Percentiles rank a stretch among this genome's conserved stretches.
Evolutionary conservation across 805 yeast species (phyloP).

Genomic region (Candida ficus): DNA sequence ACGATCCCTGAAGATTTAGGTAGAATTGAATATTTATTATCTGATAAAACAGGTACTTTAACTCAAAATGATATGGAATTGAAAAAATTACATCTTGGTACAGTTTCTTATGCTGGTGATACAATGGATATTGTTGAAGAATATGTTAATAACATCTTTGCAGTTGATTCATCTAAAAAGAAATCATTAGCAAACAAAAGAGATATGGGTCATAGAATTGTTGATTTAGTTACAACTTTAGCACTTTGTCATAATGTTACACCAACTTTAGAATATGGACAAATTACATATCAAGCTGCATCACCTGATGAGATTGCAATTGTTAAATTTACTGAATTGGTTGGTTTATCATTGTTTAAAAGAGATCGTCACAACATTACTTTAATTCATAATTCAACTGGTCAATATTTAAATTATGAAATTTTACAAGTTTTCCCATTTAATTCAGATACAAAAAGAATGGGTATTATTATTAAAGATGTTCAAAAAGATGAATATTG

Average conservation of each 20-base stretch:
- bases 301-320: conserved; percentile 99
- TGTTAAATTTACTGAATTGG: conserved; percentile 81
- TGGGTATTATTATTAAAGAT: conserved; percentile 84
- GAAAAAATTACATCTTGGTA: conserved; percentile 87
- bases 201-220: conserved; percentile 69
- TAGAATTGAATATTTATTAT: conserved; percentile 83
- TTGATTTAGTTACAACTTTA: conserved; percentile 74
- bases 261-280: conserved; percentile 79
- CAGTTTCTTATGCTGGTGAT: conserved; percentile 88
- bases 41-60: conserved; percentile 95
- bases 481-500: conserved; percentile 60
- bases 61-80: conserved; percentile 98
- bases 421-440: conserved; percentile 88
- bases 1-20: conserved; percentile 98
- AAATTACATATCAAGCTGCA: conserved; percentile 87
- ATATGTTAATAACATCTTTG: conserved; percentile 37
- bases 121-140: conserved; percentile 84
- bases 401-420: conserved; percentile 49
- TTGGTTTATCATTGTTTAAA: conserved; percentile 74
- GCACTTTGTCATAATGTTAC: conserved; percentile 98
- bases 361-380: conserved; percentile 79
- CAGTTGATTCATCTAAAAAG: conserved; percentile 13
- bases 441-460: conserved; percentile 90
- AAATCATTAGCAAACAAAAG: conserved; percentile 39
- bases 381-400: conserved; percentile 56